A percentile compares a stretch with the other conserved stretches of the same genome.
Evolutionary conservation across 2,329 filamentous ascomycete genomes (phyloP).

Genomic region (Triangularia setosa): DNA sequence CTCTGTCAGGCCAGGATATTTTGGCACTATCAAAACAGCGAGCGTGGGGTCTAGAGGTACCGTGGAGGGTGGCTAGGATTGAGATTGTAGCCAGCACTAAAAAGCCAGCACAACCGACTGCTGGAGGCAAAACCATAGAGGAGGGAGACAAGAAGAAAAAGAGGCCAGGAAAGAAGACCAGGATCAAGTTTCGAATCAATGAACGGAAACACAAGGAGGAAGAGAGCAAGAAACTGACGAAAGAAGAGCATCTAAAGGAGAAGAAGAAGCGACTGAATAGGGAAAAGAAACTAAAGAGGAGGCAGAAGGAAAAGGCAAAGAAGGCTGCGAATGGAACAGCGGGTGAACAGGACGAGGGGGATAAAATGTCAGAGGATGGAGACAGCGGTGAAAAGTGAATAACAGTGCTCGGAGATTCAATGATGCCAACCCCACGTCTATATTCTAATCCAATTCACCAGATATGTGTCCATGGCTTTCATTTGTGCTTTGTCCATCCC

Average conservation of each 20-base stretch:
- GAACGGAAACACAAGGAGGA: conserved; percentile 38
- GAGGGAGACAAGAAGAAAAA: conserved; percentile 30
- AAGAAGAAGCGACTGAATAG: conserved; percentile 56
- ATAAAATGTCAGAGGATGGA: conserved; percentile 7
- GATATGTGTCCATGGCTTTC: background rate
- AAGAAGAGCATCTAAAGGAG: conserved; percentile 57
- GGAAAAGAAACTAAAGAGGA: conserved; percentile 56
- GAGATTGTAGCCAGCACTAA: conserved; percentile 31
- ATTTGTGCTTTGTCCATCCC: too few relatives aligned
- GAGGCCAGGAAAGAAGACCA: conserved; percentile 55
- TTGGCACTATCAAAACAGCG: conserved; percentile 39
- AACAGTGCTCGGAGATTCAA: background rate
- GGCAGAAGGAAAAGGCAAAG: conserved; percentile 54
- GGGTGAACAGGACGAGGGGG: background rate
- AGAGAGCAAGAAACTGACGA: conserved; percentile 55
- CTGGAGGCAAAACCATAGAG: background rate
- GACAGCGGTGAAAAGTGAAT: background rate
- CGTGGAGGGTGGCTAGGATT: conserved; percentile 54
- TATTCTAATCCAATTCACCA: background rate
- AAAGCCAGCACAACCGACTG: background rate
- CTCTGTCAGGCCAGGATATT: conserved; percentile 52
- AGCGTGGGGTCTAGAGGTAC: conserved; percentile 56
- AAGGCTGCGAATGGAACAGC: conserved; percentile 35
- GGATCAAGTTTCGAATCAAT: conserved; percentile 48
- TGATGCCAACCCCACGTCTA: background rate